phyloP scores from a whole-genome alignment of 305 asterid genomes.

The Fraxinus xanthoxyloides region DNA sequence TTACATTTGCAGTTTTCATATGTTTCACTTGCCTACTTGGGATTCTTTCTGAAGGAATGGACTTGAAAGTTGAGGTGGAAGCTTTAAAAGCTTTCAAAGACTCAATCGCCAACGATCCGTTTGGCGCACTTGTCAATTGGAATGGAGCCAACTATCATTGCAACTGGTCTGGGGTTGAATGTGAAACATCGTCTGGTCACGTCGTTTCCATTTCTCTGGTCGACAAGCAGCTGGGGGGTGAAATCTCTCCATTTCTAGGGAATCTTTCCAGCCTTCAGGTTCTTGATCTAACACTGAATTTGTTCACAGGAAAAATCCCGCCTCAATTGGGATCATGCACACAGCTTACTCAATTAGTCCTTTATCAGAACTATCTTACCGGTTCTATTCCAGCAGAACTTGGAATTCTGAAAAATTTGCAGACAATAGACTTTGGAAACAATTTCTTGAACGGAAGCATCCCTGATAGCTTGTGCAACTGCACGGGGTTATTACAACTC shows the following conservation, averaged over 20 bases:
- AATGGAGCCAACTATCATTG: slow-evolving; percentile 48
- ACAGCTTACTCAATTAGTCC: slow-evolving; percentile 38
- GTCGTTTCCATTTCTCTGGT: slow-evolving; percentile 54
- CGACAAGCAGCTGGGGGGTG: slow-evolving; percentile 52
- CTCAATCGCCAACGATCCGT: slow-evolving; percentile 47
- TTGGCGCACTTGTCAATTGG: slow-evolving; percentile 53
- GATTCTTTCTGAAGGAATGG: slow-evolving; percentile 26
- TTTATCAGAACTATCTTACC: slow-evolving; percentile 47
- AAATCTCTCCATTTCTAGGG: slow-evolving; percentile 57
- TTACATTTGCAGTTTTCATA: slow-evolving; percentile 26
- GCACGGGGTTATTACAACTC: slow-evolving; percentile 47
- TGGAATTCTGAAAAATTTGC: slow-evolving; percentile 42
- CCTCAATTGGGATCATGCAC: slow-evolving; percentile 54
- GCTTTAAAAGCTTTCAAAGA: slow-evolving; percentile 62
- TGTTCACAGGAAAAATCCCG: slow-evolving; percentile 54
- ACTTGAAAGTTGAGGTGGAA: slow-evolving; percentile 36
- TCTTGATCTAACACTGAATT: slow-evolving; percentile 54
- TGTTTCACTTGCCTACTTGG: slow-evolving; percentile 27
- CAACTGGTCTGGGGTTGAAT: slow-evolving; percentile 72
- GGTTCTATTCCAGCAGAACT: slow-evolving; percentile 67
- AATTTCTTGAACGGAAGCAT: slow-evolving; percentile 58
- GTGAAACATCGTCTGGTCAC: slow-evolving; percentile 31
- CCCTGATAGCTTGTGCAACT: slow-evolving; percentile 59
- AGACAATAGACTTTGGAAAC: slow-evolving; percentile 51
- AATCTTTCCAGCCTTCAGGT: slow-evolving; percentile 72